phyloP scores from a whole-genome alignment of 2,329 filamentous ascomycete species.

The Gnomoniopsis smithogilvyi region DNA sequence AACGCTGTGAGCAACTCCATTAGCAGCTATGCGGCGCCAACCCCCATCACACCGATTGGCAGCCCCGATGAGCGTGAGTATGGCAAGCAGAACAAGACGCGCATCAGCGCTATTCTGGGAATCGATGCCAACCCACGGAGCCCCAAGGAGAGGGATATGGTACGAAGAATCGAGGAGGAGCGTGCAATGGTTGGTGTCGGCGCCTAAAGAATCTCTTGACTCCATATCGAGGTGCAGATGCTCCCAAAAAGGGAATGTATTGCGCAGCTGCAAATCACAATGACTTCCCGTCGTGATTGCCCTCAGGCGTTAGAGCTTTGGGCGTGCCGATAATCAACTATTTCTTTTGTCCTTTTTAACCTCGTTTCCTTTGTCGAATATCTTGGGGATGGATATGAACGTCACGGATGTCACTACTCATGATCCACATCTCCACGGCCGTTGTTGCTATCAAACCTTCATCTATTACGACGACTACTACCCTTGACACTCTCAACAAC shows the following conservation, averaged over 20 bases:
- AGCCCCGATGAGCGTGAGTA: slow-evolving; percentile 47
- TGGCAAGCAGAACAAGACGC: slow-evolving; percentile 50
- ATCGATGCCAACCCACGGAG: slow-evolving; percentile 57
- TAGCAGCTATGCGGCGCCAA: slow-evolving; percentile 30
- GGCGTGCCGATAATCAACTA: slow-evolving; percentile 2
- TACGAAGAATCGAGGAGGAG: slow-evolving; percentile 53
- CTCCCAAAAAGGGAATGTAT: not conserved
- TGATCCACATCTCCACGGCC: not conserved
- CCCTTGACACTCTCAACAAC: not conserved
- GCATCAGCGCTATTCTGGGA: slow-evolving; percentile 61
- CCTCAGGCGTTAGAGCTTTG: slow-evolving; percentile 11
- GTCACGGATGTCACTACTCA: not conserved
- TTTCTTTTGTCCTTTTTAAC: slow-evolving; percentile 5
- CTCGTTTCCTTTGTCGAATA: not conserved
- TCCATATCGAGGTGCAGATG: not conserved
- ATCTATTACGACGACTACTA: not conserved
- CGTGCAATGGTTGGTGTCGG: slow-evolving; percentile 30
- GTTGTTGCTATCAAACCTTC: no score
- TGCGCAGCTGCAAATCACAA: no score
- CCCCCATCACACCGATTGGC: slow-evolving; percentile 53
- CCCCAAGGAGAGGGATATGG: slow-evolving; percentile 55
- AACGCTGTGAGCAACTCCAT: slow-evolving; percentile 23
- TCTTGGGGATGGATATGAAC: not conserved
- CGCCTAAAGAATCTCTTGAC: slow-evolving; percentile 24
- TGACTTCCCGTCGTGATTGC: no score